These are phyloP conservation scores for Suillus fuscotomentosus DNA, from an alignment of 768 basidiomycete species.

Conservation along the genomic window DNA sequence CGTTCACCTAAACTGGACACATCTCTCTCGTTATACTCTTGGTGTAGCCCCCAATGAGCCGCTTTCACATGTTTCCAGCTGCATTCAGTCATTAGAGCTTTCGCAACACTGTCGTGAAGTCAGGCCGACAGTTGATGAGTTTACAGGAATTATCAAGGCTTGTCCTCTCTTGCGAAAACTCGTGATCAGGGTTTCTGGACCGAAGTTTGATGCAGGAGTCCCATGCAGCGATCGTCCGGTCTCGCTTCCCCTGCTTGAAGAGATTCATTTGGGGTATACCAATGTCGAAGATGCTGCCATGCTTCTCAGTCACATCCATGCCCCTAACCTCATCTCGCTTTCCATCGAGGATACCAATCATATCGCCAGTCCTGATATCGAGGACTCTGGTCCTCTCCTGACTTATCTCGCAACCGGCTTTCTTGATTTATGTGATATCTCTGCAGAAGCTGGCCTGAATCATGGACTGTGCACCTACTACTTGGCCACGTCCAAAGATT, in stretches of 20 bases:
- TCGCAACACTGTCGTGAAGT: constrained; percentile 52
- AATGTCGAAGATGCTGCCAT: constrained; percentile 35
- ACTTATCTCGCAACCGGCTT: constrained; percentile 24
- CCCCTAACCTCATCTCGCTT: constrained; percentile 37
- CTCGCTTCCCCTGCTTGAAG: constrained; percentile 36
- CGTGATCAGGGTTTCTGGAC: constrained; percentile 49
- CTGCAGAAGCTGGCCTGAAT: neutral
- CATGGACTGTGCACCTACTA: neutral
- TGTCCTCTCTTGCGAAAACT: constrained; percentile 43
- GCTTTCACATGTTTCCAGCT: constrained; percentile 14
- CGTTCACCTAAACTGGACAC: constrained; percentile 55
- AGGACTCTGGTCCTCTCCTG: constrained; percentile 40
- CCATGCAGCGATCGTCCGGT: constrained; percentile 27
- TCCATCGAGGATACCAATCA: constrained; percentile 46
- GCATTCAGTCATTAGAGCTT: constrained; percentile 43
- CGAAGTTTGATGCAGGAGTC: constrained; percentile 18
- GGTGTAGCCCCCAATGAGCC: neutral
- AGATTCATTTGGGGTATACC: constrained; percentile 45
- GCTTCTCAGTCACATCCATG: constrained; percentile 40
- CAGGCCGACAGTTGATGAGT: constrained; percentile 47
- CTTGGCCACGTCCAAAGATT: constrained; percentile 14
- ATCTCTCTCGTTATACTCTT: constrained; percentile 33
- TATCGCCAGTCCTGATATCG: constrained; percentile 37
- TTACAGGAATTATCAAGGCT: constrained; percentile 41
- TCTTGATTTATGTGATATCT: constrained; percentile 8